Evolutionary conservation across 257 asterid species (phyloP).

Genomic region (Plantago elongata): DNA sequence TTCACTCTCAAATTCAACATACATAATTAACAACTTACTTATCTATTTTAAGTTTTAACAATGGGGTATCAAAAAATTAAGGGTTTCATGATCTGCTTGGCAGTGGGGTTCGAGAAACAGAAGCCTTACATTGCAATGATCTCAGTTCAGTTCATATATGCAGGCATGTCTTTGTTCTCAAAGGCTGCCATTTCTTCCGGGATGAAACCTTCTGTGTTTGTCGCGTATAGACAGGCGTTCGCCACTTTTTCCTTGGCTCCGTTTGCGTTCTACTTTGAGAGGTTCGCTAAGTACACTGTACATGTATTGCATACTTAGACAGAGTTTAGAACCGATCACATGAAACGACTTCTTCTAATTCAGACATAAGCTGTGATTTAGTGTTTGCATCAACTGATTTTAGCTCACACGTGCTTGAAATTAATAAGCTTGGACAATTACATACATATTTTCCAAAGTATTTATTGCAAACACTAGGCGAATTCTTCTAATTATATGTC

Average conservation of each 20-base stretch:
- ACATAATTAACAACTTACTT: too few relatives aligned
- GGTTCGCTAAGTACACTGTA: background rate
- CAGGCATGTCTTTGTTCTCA: constrained; percentile 40
- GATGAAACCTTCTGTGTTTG: constrained; percentile 43
- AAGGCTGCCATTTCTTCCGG: constrained; percentile 39
- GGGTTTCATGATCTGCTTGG: background rate
- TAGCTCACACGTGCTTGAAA: too few relatives aligned
- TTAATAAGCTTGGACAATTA: too few relatives aligned
- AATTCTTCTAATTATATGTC: too few relatives aligned
- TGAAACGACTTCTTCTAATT: background rate
- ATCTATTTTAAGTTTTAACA: background rate
- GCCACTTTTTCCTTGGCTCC: constrained; percentile 45
- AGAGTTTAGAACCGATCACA: background rate
- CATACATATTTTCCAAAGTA: too few relatives aligned
- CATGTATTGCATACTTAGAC: background rate
- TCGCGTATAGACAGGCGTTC: constrained; percentile 42
- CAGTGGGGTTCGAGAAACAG: constrained; percentile 12
- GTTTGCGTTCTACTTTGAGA: constrained; percentile 31
- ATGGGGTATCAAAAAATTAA: background rate
- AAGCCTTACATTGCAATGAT: constrained; percentile 34
- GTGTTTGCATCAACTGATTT: too few relatives aligned
- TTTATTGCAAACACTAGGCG: too few relatives aligned
- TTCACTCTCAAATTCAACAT: too few relatives aligned
- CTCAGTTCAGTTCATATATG: constrained; percentile 26
- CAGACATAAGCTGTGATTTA: too few relatives aligned